Evolutionary conservation across 495 filamentous ascomycete species (phyloP).

Genomic region (Xylaria castorea): DNA sequence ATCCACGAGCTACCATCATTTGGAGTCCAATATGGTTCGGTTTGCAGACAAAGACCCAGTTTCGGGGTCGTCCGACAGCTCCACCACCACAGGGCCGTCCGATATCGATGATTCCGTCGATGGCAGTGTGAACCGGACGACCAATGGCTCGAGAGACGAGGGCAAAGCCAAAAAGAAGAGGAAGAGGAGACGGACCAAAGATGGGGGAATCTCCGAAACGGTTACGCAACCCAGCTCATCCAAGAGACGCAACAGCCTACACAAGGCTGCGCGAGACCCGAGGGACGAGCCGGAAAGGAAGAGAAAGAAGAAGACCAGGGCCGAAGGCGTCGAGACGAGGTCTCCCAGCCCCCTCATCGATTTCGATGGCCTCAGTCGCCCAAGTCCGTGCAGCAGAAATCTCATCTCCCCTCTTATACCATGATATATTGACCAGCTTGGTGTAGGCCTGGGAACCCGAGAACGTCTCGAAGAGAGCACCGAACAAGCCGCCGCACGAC

Average conservation of each 20-base stretch:
- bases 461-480: slow-evolving; percentile 79
- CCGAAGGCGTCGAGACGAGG: slow-evolving; percentile 38
- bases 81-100: slow-evolving; percentile 29
- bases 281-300: slow-evolving; percentile 68
- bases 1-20: neutral
- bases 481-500: slow-evolving; percentile 70
- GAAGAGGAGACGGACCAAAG: slow-evolving; percentile 36
- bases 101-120: slow-evolving; percentile 34
- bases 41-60: slow-evolving; percentile 30
- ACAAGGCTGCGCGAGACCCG: slow-evolving; percentile 75
- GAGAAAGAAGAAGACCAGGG: slow-evolving; percentile 47
- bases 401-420: slow-evolving; percentile 27
- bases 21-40: slow-evolving; percentile 37
- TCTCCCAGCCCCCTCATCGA: slow-evolving; percentile 72
- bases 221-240: slow-evolving; percentile 34
- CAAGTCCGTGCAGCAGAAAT: slow-evolving; percentile 58
- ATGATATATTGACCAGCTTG: slow-evolving; percentile 11
- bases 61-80: slow-evolving; percentile 26
- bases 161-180: slow-evolving; percentile 36
- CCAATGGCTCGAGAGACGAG: slow-evolving; percentile 25
- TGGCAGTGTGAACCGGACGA: slow-evolving; percentile 31
- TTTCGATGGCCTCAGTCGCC: slow-evolving; percentile 76
- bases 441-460: slow-evolving; percentile 75
- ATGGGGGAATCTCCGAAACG: slow-evolving; percentile 38
- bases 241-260: slow-evolving; percentile 60